phyloP scores from a whole-genome alignment of 2,329 filamentous ascomycete species.

The Trichothecium sympodiale region DNA sequence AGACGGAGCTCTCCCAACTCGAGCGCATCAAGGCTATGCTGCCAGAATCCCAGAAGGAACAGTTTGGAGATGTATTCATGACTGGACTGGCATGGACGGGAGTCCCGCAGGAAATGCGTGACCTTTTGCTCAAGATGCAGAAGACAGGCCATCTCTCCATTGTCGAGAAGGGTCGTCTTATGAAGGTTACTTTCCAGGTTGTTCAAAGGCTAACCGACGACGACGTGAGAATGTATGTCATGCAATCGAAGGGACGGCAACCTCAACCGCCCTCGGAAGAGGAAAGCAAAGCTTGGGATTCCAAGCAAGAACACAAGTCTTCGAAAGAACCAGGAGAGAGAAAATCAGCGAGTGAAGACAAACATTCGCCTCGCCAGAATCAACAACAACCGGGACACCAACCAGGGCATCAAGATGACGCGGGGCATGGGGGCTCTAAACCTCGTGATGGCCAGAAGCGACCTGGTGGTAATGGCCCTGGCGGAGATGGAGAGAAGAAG shows the following conservation, averaged over 20 bases:
- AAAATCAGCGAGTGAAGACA: background rate
- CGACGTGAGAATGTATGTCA: too few relatives aligned
- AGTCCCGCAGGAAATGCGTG: constrained; percentile 55
- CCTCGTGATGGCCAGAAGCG: too few relatives aligned
- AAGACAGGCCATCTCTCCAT: constrained; percentile 39
- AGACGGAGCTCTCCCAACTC: constrained; percentile 40
- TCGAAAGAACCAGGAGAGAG: constrained; percentile 2
- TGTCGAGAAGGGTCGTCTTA: constrained; percentile 23
- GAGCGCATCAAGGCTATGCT: constrained; percentile 50
- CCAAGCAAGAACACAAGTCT: background rate
- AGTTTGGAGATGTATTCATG: constrained; percentile 48
- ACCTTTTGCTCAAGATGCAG: constrained; percentile 43
- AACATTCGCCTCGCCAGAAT: background rate
- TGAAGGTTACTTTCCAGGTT: constrained; percentile 24
- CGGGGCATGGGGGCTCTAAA: background rate
- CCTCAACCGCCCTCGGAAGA: background rate
- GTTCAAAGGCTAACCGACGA: constrained; percentile 21
- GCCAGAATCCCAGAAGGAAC: constrained; percentile 48
- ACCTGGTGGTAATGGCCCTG: too few relatives aligned
- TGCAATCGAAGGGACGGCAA: background rate
- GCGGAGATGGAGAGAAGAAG: background rate
- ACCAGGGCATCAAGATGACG: background rate
- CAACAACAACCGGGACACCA: background rate
- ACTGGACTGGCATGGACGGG: constrained; percentile 52
- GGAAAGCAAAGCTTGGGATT: background rate